A percentile compares a stretch with the other conserved stretches of the same genome.
phyloP scores from a whole-genome alignment of 1,139 yeast genomes.

The Suhomyces taliae region DNA sequence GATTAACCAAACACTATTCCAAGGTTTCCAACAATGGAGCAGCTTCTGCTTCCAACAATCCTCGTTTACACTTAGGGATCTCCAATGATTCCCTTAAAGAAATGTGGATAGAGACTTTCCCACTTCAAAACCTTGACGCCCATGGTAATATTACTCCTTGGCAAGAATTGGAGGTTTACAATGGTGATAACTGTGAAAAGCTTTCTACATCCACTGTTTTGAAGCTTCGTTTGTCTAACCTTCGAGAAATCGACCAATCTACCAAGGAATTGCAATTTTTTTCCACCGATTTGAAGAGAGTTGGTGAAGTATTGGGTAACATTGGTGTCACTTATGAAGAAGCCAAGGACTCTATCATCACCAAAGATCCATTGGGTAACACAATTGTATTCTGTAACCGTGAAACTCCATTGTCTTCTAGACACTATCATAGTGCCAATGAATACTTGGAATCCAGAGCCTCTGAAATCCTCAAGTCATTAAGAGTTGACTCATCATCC shows the following conservation, averaged over 20 bases:
- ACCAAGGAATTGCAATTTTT: slow-evolving; percentile 50
- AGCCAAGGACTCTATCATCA: slow-evolving; percentile 22
- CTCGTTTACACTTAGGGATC: slow-evolving; percentile 47
- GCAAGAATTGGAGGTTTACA: slow-evolving; percentile 56
- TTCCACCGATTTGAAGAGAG: slow-evolving; percentile 45
- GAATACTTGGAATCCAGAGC: slow-evolving; percentile 24
- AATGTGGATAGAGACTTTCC: slow-evolving; percentile 70
- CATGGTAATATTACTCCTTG: slow-evolving; percentile 54
- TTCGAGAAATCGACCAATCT: slow-evolving; percentile 27
- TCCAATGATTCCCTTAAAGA: slow-evolving; percentile 66
- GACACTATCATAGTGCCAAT: slow-evolving; percentile 29
- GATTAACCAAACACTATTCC: slow-evolving; percentile 53
- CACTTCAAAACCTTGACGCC: slow-evolving; percentile 50
- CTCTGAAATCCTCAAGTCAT: slow-evolving; percentile 18
- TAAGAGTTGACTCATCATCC: slow-evolving; percentile 12
- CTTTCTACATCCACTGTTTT: slow-evolving; percentile 39
- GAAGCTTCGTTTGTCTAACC: slow-evolving; percentile 56
- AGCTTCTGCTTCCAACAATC: slow-evolving; percentile 30
- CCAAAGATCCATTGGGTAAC: slow-evolving; percentile 61
- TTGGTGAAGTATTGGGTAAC: slow-evolving; percentile 36
- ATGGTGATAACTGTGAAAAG: slow-evolving; percentile 45
- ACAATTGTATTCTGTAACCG: slow-evolving; percentile 43
- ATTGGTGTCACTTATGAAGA: slow-evolving; percentile 19
- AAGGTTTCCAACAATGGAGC: slow-evolving; percentile 47
- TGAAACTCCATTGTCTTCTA: slow-evolving; percentile 29